Conservation (phyloP, 2,329 filamentous ascomycete genomes). For the Ascomycota sp. region DNA sequence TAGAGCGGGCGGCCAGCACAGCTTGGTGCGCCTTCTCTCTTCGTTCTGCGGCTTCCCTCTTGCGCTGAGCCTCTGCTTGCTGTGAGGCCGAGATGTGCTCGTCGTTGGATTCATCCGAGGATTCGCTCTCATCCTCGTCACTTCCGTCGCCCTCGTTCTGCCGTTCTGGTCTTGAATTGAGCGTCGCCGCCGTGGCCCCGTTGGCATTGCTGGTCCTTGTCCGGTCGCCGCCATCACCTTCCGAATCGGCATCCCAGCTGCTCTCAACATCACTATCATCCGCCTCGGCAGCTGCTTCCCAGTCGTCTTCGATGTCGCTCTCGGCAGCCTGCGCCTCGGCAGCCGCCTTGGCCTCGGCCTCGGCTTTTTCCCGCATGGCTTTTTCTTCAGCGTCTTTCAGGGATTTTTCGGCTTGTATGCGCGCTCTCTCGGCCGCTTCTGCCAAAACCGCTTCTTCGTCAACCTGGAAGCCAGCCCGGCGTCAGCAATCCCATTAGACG, state of each 20-base stretch:
- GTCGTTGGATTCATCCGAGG: slow-evolving; percentile 41
- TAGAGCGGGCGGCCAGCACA: slow-evolving; percentile 74
- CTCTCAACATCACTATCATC: slow-evolving; percentile 63
- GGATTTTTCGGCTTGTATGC: slow-evolving; percentile 44
- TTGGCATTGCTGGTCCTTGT: too few relatives aligned
- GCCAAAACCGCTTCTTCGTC: slow-evolving; percentile 63
- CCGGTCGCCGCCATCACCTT: slow-evolving; percentile 49
- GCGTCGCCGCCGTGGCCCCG: slow-evolving; percentile 12
- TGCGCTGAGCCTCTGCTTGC: slow-evolving; percentile 53
- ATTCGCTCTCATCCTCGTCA: slow-evolving; percentile 10
- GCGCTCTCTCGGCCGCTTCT: slow-evolving; percentile 56
- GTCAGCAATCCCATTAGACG: slow-evolving; percentile 2
- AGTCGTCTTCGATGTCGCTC: slow-evolving; percentile 58
- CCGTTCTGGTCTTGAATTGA: slow-evolving; percentile 19
- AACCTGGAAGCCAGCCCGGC: slow-evolving; percentile 19
- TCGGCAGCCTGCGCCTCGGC: slow-evolving; percentile 32
- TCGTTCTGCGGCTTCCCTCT: slow-evolving; percentile 74
- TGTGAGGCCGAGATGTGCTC: slow-evolving; percentile 57
- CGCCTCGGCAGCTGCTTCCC: slow-evolving; percentile 67
- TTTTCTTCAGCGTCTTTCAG: slow-evolving; percentile 42
- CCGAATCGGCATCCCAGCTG: slow-evolving; percentile 78
- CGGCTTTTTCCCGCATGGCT: slow-evolving; percentile 34
- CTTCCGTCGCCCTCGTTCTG: slow-evolving; percentile 9
- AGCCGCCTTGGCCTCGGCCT: slow-evolving; percentile 31
- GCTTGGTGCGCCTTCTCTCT: slow-evolving; percentile 81